These are phyloP conservation scores for Acrasis kona DNA, from an alignment of 78 protist genomes.

Conservation along the genomic window DNA sequence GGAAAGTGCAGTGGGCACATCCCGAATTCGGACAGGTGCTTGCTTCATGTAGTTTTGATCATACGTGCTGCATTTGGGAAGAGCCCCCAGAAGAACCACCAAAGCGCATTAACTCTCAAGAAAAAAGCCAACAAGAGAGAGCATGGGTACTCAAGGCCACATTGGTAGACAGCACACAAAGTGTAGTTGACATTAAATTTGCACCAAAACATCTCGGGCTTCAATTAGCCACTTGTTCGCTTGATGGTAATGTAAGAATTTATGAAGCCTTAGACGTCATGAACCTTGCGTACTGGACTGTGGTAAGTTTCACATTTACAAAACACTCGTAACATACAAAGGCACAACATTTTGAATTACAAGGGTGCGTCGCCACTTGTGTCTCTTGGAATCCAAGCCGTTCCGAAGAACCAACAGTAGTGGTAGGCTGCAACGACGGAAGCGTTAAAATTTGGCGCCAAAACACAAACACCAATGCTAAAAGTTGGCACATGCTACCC, in stretches of 20 bases:
- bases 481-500: neutral
- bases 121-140: neutral
- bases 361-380: conserved; percentile 35
- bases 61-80: neutral
- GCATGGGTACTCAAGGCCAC: neutral
- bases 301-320: neutral
- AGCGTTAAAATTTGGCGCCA: conserved; percentile 6
- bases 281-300: conserved; percentile 65
- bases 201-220: neutral
- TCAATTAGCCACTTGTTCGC: conserved; percentile 60
- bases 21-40: conserved; percentile 91
- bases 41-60: conserved; percentile 91
- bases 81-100: no score
- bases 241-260: conserved; percentile 63
- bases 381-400: conserved; percentile 68
- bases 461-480: neutral
- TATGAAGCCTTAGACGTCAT: conserved; percentile 83
- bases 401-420: conserved; percentile 42
- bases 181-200: neutral
- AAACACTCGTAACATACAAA: neutral
- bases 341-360: no score
- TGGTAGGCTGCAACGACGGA: conserved; percentile 56
- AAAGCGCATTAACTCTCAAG: no score
- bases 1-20: conserved; percentile 97
- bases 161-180: neutral